Conservation (phyloP, 2,329 filamentous ascomycete species). For the Arthrobotrys musiformis region DNA sequence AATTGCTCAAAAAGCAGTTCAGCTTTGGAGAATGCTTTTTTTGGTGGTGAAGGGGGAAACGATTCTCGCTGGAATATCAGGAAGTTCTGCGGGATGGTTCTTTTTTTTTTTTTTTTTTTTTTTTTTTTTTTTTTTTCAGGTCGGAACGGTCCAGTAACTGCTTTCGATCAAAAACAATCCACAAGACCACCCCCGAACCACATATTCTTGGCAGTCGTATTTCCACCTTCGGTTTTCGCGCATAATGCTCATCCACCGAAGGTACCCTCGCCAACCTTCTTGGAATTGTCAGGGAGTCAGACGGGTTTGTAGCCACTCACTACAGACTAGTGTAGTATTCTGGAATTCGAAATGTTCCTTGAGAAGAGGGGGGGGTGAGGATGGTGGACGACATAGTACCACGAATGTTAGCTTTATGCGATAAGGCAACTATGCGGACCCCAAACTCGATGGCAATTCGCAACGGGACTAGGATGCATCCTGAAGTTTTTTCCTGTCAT, state of each 20-base stretch:
- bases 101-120: too few species aligned
- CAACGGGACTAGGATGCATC: conserved; percentile 16
- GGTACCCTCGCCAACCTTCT: conserved; percentile 24
- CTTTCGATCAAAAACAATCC: conserved; percentile 16
- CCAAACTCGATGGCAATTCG: conserved; percentile 15
- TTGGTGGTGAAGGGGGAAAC: not conserved
- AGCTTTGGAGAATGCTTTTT: too few species aligned
- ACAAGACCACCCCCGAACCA: conserved; percentile 16
- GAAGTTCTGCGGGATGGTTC: conserved; percentile 10
- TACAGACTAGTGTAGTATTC: conserved; percentile 17
- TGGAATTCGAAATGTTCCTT: conserved; percentile 31
- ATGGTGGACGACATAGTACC: conserved; percentile 24
- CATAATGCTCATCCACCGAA: conserved; percentile 19
- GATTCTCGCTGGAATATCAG: conserved; percentile 7
- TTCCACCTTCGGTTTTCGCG: conserved; percentile 44
- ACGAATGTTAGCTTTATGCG: conserved; percentile 23
- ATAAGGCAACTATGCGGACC: conserved; percentile 45
- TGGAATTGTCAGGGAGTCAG: conserved; percentile 25
- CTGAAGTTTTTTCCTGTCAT: conserved; percentile 34
- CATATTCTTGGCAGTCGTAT: conserved; percentile 25
- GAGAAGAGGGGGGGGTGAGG: conserved; percentile 8
- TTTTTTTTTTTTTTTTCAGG: too few species aligned
- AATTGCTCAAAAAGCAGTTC: not conserved
- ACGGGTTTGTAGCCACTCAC: conserved; percentile 26
- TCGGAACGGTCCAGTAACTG: conserved; percentile 16